Base-by-base conservation (phyloP, 768 basidiomycete genomes). In the Sistotremastrum suecicum region DNA sequence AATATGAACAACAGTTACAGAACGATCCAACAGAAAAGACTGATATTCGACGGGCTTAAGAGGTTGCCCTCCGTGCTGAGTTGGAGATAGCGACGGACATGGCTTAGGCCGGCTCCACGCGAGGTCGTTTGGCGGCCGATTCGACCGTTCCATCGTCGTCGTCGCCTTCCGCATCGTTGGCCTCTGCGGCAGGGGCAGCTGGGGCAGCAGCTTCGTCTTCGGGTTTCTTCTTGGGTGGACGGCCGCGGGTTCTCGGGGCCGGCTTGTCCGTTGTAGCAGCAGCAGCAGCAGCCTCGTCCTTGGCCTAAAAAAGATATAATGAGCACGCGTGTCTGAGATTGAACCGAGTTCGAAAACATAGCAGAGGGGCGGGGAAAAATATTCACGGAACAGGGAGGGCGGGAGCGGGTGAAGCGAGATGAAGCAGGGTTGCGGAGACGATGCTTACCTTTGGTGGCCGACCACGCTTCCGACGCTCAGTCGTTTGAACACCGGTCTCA, bases 401-500 rank as follows among this genome's bases (percentile, higher is more conserved):
- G 40, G 40, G 40, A 10, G 40, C 29, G 4, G 49, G 39, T 34
- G 46, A 44, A 45, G 11, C 7, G 37, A 42, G 34, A 36, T 7
- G 34, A 32, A 46, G 38, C 41, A 36, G 42, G 34, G 34, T 45
- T 40, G 39, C 29, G 35, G 35, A 31, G 36, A 9, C 28, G 34
- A 34, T 51, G 50, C 61, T 54, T 56, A 72, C 74, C 65, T 75
- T 74, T 55, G 65, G 70, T 46, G 72, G 72, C 51, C 72, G 60
- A 29, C 72, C 72, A 50, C 72, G 62, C 45, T 68, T 71, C 54
- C 67, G 65, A 63, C 70, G 71, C 44, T 44, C 45, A 31, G 56
- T 44, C 20, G 20, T 20, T 20, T 20, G 20, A 20, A 20, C 20
- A 39, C 56, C 55, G 30, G 56, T 37, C 1, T 55, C 59, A 8